phyloP scores from a whole-genome alignment of 129 eudicot species.

The Gnaphalium uliginosum region DNA sequence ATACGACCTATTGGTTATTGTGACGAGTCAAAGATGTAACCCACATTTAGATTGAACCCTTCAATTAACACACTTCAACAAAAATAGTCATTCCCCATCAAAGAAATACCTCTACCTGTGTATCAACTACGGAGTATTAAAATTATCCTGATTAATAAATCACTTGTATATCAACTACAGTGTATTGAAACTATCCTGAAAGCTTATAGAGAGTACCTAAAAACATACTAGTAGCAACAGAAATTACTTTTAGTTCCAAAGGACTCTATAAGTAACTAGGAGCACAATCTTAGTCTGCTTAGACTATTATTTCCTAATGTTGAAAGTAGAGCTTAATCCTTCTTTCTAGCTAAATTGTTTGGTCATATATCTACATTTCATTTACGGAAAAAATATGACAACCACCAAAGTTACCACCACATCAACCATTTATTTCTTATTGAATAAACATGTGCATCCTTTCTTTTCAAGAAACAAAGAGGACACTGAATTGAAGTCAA shows the following conservation, averaged over 20 bases:
- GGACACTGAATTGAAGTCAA: no score
- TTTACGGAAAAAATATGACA: no score
- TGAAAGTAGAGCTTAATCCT: constrained; percentile 3
- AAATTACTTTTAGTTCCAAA: no score
- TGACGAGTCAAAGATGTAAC: background rate
- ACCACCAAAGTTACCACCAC: no score
- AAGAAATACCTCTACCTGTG: no score
- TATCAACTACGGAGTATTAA: background rate
- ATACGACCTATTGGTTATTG: background rate
- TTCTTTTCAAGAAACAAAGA: no score
- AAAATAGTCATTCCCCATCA: background rate
- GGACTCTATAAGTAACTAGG: background rate
- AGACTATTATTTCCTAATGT: background rate
- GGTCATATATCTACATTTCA: background rate
- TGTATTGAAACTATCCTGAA: background rate
- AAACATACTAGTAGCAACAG: no score
- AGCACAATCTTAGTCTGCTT: background rate
- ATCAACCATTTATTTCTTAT: no score
- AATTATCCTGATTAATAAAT: background rate
- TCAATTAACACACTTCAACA: background rate
- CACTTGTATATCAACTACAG: background rate
- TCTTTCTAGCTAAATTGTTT: background rate
- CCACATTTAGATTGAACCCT: background rate
- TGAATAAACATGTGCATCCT: no score
- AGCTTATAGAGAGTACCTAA: no score